Percentiles rank a stretch among this genome's conserved stretches.
These are phyloP conservation scores for Saksenaea oblongispora DNA, from an alignment of 371 early-diverging fungal species.

Conservation along the genomic window DNA sequence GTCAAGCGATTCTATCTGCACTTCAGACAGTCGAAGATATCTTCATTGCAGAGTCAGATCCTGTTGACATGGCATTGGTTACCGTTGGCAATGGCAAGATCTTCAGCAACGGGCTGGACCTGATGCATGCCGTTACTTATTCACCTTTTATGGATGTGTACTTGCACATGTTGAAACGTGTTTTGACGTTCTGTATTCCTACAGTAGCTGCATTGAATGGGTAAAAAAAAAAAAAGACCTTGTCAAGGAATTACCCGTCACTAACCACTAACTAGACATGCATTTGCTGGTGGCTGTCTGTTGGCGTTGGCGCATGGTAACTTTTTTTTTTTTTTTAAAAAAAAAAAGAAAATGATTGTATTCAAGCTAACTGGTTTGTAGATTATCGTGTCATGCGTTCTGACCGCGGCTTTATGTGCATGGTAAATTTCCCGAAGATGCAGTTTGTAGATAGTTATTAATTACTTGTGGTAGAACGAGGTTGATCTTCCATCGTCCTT, in stretches of 20 bases:
- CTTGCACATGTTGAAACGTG: conserved; percentile 45
- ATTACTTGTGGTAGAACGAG: conserved; percentile 62
- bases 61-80: conserved; percentile 57
- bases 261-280: conserved; percentile 51
- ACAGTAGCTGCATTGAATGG: conserved; percentile 86
- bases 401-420: conserved; percentile 78
- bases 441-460: neutral
- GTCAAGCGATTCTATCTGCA: conserved; percentile 55
- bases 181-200: conserved; percentile 73
- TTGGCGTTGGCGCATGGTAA: conserved; percentile 76
- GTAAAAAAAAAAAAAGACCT: conserved; percentile 16
- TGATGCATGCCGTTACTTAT: conserved; percentile 47
- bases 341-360: neutral
- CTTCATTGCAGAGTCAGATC: conserved; percentile 38
- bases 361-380: conserved; percentile 6
- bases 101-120: conserved; percentile 77
- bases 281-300: conserved; percentile 87
- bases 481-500: conserved; percentile 74
- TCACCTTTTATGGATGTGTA: conserved; percentile 54
- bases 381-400: conserved; percentile 83
- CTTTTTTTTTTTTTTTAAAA: neutral
- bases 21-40: conserved; percentile 62
- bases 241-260: neutral
- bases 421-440: conserved; percentile 35
- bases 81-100: conserved; percentile 72